Evolutionary conservation across 495 filamentous ascomycete genomes (phyloP).

Genomic region (Cryomyces minteri): DNA sequence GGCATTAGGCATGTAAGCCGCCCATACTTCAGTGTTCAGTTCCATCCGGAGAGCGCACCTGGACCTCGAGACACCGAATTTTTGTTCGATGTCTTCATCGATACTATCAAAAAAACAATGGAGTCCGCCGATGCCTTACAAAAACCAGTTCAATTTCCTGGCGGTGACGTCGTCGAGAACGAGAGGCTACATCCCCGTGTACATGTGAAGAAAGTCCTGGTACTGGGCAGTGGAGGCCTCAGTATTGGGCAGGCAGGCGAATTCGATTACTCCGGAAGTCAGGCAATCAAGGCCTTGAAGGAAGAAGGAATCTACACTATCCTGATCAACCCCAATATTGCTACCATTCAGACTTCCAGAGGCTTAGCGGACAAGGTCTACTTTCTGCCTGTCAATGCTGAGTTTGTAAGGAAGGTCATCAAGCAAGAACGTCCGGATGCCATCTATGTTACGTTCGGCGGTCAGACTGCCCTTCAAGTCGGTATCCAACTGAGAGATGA

Average conservation of each 20-base stretch:
- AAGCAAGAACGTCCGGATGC: constrained; percentile 88
- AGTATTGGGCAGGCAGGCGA: constrained; percentile 96
- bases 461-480: constrained; percentile 85
- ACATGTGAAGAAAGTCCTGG: constrained; percentile 78
- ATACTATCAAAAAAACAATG: constrained; percentile 52
- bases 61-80: constrained; percentile 94
- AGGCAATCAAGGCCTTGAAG: constrained; percentile 93
- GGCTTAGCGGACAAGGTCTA: constrained; percentile 93
- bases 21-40: constrained; percentile 96
- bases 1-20: constrained; percentile 73
- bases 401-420: constrained; percentile 95
- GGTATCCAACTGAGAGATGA: constrained; percentile 95
- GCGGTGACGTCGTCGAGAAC: constrained; percentile 62
- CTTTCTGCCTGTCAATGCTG: constrained; percentile 89
- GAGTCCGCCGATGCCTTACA: constrained; percentile 40
- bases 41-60: constrained; percentile 92
- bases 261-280: constrained; percentile 91
- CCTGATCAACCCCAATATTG: constrained; percentile 96
- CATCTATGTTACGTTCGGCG: constrained; percentile 93
- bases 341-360: constrained; percentile 96
- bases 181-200: constrained; percentile 55
- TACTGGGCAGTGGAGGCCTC: constrained; percentile 82
- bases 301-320: constrained; percentile 92
- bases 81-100: constrained; percentile 91
- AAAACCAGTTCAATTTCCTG: constrained; percentile 66